Evolutionary conservation across 345 rosid genomes (phyloP), one percentile per base, ranked within the genome.

Genomic region (Gossypium rotundifolium): DNA sequence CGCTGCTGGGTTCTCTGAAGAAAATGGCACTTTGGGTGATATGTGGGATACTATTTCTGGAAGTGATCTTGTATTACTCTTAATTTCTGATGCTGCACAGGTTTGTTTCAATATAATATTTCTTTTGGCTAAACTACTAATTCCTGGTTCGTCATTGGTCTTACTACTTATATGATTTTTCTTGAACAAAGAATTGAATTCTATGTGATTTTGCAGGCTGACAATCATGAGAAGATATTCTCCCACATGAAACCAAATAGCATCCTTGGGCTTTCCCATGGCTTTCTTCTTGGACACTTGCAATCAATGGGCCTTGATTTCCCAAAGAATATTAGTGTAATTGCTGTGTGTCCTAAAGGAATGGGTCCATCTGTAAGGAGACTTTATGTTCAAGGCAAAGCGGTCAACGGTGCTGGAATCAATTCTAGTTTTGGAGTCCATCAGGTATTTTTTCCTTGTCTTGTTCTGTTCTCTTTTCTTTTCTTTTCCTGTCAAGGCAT

Each of bases 51-150:
- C 97, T 40, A 65, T 94, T 80, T 83, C 96, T 20, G 90, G 90
- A 70, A 94, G 98, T 62, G 98, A 91, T 83, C 98, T 91, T 71
- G 92, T 94, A 16, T 72, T 94, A 79, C 83, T 94, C 42, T 79
- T 94, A 86, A 92, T 94, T 75, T 94, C 98, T 67, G 94, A 94
- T 87, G 91, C 97, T 76, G 96, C 98, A 58, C 97, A 92, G 90
- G 98, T 91, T 61, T 75, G 67, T 76, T 75, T 16, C 0, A 67
- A 74, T 75, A 13, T 33, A 33, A 33, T 27, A 7, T 38, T 64
- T 33, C 51, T 63, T 74, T 18, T 38, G 13, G 38, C 2, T 60
- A 60, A 60, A 60, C 40, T 25, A 38, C 18, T 60, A 33, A 27
- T 25, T 14, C 14, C 42, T 29, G 7, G 18, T 61, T 13, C 7